Evolutionary conservation across 345 rosid species (phyloP), one percentile per base, ranked within the genome.

Genomic region (Citrus glauca): DNA sequence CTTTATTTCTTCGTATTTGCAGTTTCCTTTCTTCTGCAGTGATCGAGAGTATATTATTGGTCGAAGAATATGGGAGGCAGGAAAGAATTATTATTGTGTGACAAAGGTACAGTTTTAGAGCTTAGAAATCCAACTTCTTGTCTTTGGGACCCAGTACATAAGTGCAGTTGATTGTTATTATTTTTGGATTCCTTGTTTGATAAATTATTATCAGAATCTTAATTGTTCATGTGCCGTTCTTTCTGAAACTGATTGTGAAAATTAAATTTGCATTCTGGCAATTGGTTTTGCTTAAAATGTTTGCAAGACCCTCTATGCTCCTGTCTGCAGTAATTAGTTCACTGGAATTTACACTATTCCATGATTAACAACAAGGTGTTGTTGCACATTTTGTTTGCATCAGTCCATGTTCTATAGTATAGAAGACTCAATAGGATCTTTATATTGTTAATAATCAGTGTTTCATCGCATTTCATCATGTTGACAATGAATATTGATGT

Each of bases 1-100:
- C 32, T 79, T 57, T 28, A 56, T 78, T 60, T 77, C 11, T 72
- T 33, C 56, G 72, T 33, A n/a, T 84, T 75, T 87, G 86, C 92
- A 96, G 98, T 96, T 94, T 57, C 99, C 99, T 0, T 94, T 96
- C 79, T 94, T 94, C 90, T 96, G 99, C 70, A 91, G 99, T 55
- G 98, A 96, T 78, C 88, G 99, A 35, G 99, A 96, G 76, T 96
- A 96, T 79, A 89, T 94, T 69, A 91, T 96, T 74, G 98, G 91
- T 19, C 75, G 94, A 82, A 90, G 98, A 80, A 92, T 94, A 83
- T 96, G 99, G 98, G 98, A 96, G 72, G 90, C 90, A 72, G 95
- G 91, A 76, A 91, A 82, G 73, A 83, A 85, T 7, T 96, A 88
- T 82, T 94, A 89, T 79, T 88, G 95, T 72, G 91, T 96, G 77